Evolutionary conservation across 2,329 filamentous ascomycete genomes (phyloP).

Genomic region (Neonectria ditissima): DNA sequence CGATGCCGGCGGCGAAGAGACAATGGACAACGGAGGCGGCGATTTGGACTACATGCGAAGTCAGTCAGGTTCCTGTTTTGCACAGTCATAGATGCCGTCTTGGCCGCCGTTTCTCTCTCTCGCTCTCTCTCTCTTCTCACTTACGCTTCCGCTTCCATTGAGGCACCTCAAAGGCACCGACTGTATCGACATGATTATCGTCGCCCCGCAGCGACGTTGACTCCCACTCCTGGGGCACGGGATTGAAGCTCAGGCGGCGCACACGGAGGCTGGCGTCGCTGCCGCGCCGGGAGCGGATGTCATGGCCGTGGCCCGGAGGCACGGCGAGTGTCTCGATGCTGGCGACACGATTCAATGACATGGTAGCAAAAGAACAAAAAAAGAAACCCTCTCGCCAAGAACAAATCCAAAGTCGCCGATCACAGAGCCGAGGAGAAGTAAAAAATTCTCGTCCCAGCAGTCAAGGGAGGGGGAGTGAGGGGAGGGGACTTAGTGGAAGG

Average conservation of each 20-base stretch:
- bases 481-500: constrained; percentile 10
- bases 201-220: constrained; percentile 55
- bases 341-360: constrained; percentile 65
- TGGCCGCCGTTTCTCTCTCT: neutral
- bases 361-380: too few species aligned
- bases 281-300: constrained; percentile 49
- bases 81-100: constrained; percentile 21
- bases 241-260: constrained; percentile 66
- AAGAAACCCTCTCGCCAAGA: too few species aligned
- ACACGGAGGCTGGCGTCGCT: constrained; percentile 61
- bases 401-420: neutral
- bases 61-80: neutral
- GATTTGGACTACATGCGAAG: constrained; percentile 44
- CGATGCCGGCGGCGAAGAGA: constrained; percentile 80
- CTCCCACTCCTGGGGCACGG: constrained; percentile 65
- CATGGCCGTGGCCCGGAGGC: constrained; percentile 45
- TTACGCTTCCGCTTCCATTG: constrained; percentile 65
- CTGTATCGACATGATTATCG: constrained; percentile 54
- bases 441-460: neutral
- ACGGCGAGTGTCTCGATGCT: constrained; percentile 64
- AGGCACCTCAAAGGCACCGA: constrained; percentile 66
- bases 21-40: constrained; percentile 58
- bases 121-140: too few species aligned
- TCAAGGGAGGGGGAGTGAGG: constrained; percentile 13
- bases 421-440: neutral